Conservation (phyloP, 768 basidiomycete genomes). For the Leccinum pellstonianum region DNA sequence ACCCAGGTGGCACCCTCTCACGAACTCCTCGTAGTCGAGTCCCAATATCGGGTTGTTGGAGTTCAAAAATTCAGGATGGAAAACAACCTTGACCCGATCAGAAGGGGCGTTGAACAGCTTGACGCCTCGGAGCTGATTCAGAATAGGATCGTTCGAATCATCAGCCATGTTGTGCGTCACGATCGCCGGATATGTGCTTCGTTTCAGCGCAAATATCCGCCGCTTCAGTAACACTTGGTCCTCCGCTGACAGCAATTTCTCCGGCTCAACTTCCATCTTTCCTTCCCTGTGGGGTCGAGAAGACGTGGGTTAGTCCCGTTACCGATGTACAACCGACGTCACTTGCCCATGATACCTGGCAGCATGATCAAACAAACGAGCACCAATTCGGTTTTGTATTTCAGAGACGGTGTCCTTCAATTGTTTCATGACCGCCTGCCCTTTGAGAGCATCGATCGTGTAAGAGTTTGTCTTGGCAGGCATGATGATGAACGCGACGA, state of each 20-base stretch:
- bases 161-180: slow-evolving; percentile 99
- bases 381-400: slow-evolving; percentile 91
- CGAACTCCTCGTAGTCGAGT: slow-evolving; percentile 98
- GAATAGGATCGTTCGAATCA: slow-evolving; percentile 86
- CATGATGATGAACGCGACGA: slow-evolving; percentile 99
- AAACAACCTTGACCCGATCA: slow-evolving; percentile 96
- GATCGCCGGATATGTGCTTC: slow-evolving; percentile 91
- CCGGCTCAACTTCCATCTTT: slow-evolving; percentile 69
- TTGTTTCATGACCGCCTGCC: slow-evolving; percentile 97
- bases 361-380: slow-evolving; percentile 90
- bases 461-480: slow-evolving; percentile 95
- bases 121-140: slow-evolving; percentile 93
- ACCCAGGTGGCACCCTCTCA: slow-evolving; percentile 95
- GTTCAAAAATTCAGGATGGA: slow-evolving; percentile 98
- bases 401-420: slow-evolving; percentile 93
- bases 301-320: neutral
- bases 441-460: slow-evolving; percentile 95
- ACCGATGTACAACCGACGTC: neutral
- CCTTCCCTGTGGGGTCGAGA: slow-evolving; percentile 50
- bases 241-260: slow-evolving; percentile 80
- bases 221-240: slow-evolving; percentile 95
- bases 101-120: slow-evolving; percentile 85
- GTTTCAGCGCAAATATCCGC: slow-evolving; percentile 93
- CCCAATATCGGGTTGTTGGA: slow-evolving; percentile 97
- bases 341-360: slow-evolving; percentile 87